These are phyloP conservation scores for Fusarium devonianum DNA, from an alignment of 2,329 filamentous ascomycete genomes.

Conservation along the genomic window DNA sequence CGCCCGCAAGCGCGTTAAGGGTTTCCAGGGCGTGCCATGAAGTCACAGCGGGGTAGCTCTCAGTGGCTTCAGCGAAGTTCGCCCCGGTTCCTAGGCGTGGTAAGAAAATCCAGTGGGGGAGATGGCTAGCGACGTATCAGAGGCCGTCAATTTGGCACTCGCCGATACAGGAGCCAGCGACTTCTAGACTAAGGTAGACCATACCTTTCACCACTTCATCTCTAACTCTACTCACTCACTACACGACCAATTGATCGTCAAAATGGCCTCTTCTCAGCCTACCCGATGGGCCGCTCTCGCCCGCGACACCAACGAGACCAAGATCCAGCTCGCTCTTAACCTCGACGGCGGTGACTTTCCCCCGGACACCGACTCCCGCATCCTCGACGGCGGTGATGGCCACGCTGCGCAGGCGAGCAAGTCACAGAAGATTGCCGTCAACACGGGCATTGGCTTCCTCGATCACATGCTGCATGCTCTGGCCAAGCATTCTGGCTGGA, in stretches of 20 bases:
- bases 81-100: slow-evolving; percentile 5
- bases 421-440: slow-evolving; percentile 84
- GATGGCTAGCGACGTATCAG: slow-evolving; percentile 34
- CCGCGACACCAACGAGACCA: slow-evolving; percentile 97
- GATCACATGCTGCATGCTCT: slow-evolving; percentile 99
- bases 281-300: slow-evolving; percentile 78
- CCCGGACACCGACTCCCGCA: slow-evolving; percentile 65
- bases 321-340: slow-evolving; percentile 91
- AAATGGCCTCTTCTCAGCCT: slow-evolving; percentile 40
- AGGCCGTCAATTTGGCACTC: slow-evolving; percentile 37
- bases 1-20: slow-evolving; percentile 35
- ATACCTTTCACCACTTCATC: slow-evolving; percentile 7
- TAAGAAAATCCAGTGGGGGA: slow-evolving; percentile 34
- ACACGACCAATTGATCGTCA: slow-evolving; percentile 28
- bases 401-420: slow-evolving; percentile 87
- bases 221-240: neutral
- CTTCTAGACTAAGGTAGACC: slow-evolving; percentile 14
- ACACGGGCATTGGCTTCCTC: slow-evolving; percentile 95
- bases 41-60: slow-evolving; percentile 43
- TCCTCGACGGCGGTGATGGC: slow-evolving; percentile 59
- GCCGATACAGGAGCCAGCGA: slow-evolving; percentile 42
- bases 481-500: slow-evolving; percentile 96
- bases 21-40: slow-evolving; percentile 23
- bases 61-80: slow-evolving; percentile 19
- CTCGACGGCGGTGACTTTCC: slow-evolving; percentile 87